These are phyloP conservation scores for Auriculariales sp. DNA, from an alignment of 768 basidiomycete genomes.

Conservation along the genomic window DNA sequence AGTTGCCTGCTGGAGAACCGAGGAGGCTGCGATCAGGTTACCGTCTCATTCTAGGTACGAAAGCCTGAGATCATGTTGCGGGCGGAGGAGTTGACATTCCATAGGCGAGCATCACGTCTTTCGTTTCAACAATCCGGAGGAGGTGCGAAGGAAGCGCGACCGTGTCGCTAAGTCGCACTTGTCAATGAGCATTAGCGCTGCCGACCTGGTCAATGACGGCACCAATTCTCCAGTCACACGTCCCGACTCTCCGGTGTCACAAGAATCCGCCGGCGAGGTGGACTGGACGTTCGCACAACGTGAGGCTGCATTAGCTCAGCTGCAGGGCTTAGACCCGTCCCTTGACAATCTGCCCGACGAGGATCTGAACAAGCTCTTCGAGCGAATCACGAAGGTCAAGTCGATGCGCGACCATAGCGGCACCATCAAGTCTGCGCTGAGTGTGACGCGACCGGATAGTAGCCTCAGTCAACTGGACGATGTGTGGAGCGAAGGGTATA, in stretches of 20 bases:
- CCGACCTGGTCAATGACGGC: conserved; percentile 41
- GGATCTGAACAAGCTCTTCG: conserved; percentile 84
- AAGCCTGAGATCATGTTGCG: neutral
- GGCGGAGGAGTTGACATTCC: conserved; percentile 1
- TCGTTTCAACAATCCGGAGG: conserved; percentile 90
- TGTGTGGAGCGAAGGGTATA: conserved; percentile 62
- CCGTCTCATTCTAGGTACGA: conserved; percentile 85
- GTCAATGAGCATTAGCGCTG: conserved; percentile 48
- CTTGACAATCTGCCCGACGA: conserved; percentile 89
- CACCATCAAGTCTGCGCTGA: conserved; percentile 21
- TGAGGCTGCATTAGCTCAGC: conserved; percentile 77
- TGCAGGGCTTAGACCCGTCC: conserved; percentile 70
- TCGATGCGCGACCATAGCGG: conserved; percentile 60
- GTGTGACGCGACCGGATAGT: conserved; percentile 74
- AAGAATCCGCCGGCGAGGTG: conserved; percentile 54
- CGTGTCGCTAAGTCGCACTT: conserved; percentile 61
- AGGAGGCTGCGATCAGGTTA: conserved; percentile 87
- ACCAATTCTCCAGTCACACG: conserved; percentile 34
- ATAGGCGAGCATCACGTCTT: conserved; percentile 94
- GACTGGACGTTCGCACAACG: conserved; percentile 98
- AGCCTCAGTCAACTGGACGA: conserved; percentile 78
- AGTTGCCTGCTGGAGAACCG: conserved; percentile 62
- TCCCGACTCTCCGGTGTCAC: conserved; percentile 61
- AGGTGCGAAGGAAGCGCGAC: conserved; percentile 83
- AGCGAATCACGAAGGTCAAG: conserved; percentile 88